phyloP scores from a whole-genome alignment of 2,329 filamentous ascomycete species.

The Xylaria sp. region DNA sequence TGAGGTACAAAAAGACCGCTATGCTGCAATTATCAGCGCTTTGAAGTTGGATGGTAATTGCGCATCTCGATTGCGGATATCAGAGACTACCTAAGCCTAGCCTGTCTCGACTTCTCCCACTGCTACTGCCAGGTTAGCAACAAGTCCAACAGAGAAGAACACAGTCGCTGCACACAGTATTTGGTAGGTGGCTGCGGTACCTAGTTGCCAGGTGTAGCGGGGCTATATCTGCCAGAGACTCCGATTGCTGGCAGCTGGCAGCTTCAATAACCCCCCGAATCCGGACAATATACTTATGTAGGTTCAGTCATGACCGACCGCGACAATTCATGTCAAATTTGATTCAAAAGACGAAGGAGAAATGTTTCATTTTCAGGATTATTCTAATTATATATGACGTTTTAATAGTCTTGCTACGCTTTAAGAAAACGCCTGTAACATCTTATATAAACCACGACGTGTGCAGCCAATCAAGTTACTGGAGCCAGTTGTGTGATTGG shows the following conservation, averaged over 20 bases:
- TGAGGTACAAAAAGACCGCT: constrained; percentile 25
- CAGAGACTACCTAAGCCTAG: no score
- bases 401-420: neutral
- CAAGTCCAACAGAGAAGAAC: constrained; percentile 21
- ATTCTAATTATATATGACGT: neutral
- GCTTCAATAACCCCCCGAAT: neutral
- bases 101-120: constrained; percentile 18
- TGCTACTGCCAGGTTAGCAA: constrained; percentile 32
- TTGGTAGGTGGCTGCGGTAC: neutral
- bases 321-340: neutral
- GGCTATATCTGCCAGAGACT: constrained; percentile 16
- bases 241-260: constrained; percentile 26
- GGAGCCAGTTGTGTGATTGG: constrained; percentile 39
- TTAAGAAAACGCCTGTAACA: neutral
- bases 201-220: constrained; percentile 38
- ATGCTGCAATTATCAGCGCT: constrained; percentile 42
- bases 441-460: neutral
- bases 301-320: neutral
- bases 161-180: constrained; percentile 12
- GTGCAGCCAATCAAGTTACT: neutral
- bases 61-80: constrained; percentile 35
- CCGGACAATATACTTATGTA: neutral
- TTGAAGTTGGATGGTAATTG: constrained; percentile 34
- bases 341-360: neutral
- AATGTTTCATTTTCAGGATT: neutral